phyloP scores from a whole-genome alignment of 345 rosid species.

The Lenwebbia sp. region DNA sequence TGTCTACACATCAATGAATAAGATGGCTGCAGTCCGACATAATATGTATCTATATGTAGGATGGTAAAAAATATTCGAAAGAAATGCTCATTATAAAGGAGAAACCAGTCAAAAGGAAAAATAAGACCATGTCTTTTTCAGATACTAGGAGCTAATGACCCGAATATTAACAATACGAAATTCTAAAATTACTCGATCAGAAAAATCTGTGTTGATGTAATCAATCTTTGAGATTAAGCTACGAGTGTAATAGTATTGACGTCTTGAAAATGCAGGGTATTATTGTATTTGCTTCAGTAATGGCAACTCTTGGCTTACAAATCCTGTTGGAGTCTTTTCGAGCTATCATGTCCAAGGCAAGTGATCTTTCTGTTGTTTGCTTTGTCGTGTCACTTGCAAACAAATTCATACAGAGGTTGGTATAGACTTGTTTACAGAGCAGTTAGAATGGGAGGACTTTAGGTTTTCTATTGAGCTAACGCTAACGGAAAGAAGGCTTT shows the following conservation, averaged over 20 bases:
- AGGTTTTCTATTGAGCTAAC: background rate
- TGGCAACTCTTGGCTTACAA: conserved; percentile 32
- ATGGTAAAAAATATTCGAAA: too few relatives aligned
- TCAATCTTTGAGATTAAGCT: background rate
- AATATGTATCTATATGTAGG: too few relatives aligned
- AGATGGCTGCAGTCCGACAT: too few relatives aligned
- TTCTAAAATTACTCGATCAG: background rate
- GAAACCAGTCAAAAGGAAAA: background rate
- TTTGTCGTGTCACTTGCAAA: background rate
- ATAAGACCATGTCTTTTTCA: background rate
- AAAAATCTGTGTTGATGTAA: background rate
- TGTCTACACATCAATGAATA: too few relatives aligned
- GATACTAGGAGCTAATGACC: background rate
- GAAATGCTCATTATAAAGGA: background rate
- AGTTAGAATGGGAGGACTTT: background rate
- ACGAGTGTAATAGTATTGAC: background rate
- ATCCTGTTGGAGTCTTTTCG: conserved; percentile 24
- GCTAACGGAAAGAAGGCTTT: background rate
- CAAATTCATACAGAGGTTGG: background rate
- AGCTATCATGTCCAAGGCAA: conserved; percentile 18
- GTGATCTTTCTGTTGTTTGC: background rate
- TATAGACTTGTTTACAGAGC: background rate
- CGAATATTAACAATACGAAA: background rate
- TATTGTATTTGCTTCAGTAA: conserved; percentile 29
- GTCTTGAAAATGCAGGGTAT: conserved; percentile 3